phyloP scores from a whole-genome alignment of 2,329 filamentous ascomycete genomes.

The Tolypocladium sp. region DNA sequence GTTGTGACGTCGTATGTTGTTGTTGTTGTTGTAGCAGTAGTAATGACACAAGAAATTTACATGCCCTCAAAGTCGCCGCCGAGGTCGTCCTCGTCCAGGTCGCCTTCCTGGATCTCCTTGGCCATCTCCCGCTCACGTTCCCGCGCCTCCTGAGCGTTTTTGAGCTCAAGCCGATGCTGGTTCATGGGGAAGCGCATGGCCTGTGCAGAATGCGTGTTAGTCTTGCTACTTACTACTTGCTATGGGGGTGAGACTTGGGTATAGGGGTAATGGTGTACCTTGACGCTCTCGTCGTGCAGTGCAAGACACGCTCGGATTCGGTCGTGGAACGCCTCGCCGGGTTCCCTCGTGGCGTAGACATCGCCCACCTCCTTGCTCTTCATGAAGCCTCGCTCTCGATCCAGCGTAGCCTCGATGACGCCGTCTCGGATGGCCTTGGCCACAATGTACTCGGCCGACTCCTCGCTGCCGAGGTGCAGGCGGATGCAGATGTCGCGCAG shows the following conservation, averaged over 20 bases:
- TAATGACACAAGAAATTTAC: conserved; percentile 37
- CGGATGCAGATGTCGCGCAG: conserved; percentile 95
- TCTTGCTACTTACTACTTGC: conserved; percentile 9
- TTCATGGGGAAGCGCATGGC: conserved; percentile 99
- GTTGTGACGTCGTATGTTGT: not conserved
- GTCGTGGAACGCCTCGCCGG: conserved; percentile 94
- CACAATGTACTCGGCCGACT: conserved; percentile 98
- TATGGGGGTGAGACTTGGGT: not conserved
- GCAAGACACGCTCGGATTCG: conserved; percentile 86
- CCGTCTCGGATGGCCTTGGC: conserved; percentile 97
- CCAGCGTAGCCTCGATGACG: conserved; percentile 89
- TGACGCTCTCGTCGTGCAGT: conserved; percentile 95
- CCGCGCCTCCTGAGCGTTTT: conserved; percentile 96
- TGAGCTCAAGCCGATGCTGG: conserved; percentile 91
- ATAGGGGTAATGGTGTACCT: conserved; percentile 44
- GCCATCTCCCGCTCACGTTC: conserved; percentile 94
- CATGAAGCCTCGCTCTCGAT: conserved; percentile 94
- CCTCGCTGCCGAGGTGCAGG: conserved; percentile 85
- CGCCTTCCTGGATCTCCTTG: conserved; percentile 97
- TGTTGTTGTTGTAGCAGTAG: conserved; percentile 1
- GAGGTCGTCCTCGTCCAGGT: conserved; percentile 92
- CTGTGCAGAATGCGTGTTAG: conserved; percentile 29
- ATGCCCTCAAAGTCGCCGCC: conserved; percentile 95
- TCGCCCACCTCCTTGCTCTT: conserved; percentile 96
- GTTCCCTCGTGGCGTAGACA: conserved; percentile 91